Evolutionary conservation across 148 eudicot genomes (phyloP), one percentile per base, ranked within the genome.

Genomic region (Nepenthes mirabilis): DNA sequence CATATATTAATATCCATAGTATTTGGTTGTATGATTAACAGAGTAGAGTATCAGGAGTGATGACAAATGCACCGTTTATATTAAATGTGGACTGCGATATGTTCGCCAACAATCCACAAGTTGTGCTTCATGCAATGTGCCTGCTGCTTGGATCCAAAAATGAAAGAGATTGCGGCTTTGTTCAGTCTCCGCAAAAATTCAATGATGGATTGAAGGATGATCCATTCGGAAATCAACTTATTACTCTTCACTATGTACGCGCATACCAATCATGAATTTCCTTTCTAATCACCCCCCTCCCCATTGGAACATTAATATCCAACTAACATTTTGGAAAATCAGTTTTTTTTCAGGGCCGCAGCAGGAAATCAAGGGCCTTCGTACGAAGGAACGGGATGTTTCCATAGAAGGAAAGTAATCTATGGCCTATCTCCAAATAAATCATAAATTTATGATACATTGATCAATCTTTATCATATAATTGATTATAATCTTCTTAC

Each of bases 51-150:
- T 77, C 81, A 9, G 74, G 77, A 55, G 59, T 73, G 53, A 73
- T 77, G 81, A 77, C 81, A 52, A 77, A 77, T 64, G 81, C 81
- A 2, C 75, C 81, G 0, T 36, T 70, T 50, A 57, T 73, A 63
- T 56, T 77, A 52, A 77, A 73, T 50, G 72, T 77, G 3, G 81
- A 77, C 33, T 77, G 77, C 47, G 77, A 77, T 55, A 73, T 77
- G 77, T 64, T 43, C 14, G 61, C 58, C 11, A 73, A 77, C 43
- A 63, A 77, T 35, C 75, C 81, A 36, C 60, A 63, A 57, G 23
- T 61, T 3, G 36, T 64, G 47, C 69, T 59, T 1, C 81, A 66
- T 10, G 75, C 75, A 10, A 66, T 77, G 75, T 73, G 78, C 60
- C 14, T 62, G n/a, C 14, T 70, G 2, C 37, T 73, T 11, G 78